phyloP scores from a whole-genome alignment of 805 yeast species.

The Torulaspora indica region DNA sequence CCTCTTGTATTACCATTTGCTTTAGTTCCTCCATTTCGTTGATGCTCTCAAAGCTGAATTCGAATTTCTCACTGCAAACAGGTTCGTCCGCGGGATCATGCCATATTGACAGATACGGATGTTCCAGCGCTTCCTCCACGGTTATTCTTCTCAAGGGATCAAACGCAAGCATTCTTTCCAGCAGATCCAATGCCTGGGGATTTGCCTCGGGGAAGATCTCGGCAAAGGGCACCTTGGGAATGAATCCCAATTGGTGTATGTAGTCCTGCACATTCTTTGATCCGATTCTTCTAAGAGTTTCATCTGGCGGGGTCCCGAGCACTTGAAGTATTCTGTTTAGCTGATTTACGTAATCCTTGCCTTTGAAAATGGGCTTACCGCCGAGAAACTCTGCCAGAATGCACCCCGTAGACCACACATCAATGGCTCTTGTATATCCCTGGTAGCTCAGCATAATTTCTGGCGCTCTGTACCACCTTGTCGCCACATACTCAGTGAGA shows the following conservation, averaged over 20 bases:
- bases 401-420: slow-evolving; percentile 97
- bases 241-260: slow-evolving; percentile 77
- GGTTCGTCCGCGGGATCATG: slow-evolving; percentile 94
- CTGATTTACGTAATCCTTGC: slow-evolving; percentile 94
- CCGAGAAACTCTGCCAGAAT: slow-evolving; percentile 90
- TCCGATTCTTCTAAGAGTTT: slow-evolving; percentile 64
- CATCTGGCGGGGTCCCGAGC: slow-evolving; percentile 87
- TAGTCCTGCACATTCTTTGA: slow-evolving; percentile 88
- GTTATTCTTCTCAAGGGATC: slow-evolving; percentile 82
- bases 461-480: slow-evolving; percentile 98
- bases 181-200: slow-evolving; percentile 77
- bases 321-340: slow-evolving; percentile 79
- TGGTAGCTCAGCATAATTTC: slow-evolving; percentile 94
- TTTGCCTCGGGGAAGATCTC: slow-evolving; percentile 78
- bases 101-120: slow-evolving; percentile 85
- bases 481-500: slow-evolving; percentile 95
- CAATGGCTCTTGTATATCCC: slow-evolving; percentile 93
- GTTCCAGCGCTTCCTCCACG: slow-evolving; percentile 82
- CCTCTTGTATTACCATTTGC: slow-evolving; percentile 75
- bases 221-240: slow-evolving; percentile 70
- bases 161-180: slow-evolving; percentile 74
- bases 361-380: slow-evolving; percentile 87
- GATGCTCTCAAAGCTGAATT: slow-evolving; percentile 79
- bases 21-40: slow-evolving; percentile 75
- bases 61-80: slow-evolving; percentile 72